Percentiles rank a stretch among this genome's conserved stretches.
phyloP scores from a whole-genome alignment of 345 rosid genomes.

The Crucihimalaya himalaica region DNA sequence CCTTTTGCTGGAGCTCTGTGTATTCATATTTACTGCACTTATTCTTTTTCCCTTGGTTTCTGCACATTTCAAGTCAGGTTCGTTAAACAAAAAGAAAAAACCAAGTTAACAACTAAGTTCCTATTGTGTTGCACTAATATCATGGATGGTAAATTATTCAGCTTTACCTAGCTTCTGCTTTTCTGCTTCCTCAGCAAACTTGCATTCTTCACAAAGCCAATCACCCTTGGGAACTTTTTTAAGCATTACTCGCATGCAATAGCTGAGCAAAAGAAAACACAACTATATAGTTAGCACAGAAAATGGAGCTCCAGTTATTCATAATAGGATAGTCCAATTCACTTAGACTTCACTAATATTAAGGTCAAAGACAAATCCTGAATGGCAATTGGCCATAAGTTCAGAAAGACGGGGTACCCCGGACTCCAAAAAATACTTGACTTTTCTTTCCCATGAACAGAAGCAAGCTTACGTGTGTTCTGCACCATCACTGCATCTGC shows the following conservation, averaged over 20 bases:
- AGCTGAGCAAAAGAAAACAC: conserved; percentile 52
- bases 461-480: conserved; percentile 85
- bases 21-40: conserved; percentile 33
- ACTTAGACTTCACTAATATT: conserved; percentile 1
- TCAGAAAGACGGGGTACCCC: background rate
- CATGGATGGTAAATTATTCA: conserved; percentile 25
- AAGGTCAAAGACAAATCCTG: conserved; percentile 15
- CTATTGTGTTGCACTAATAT: conserved; percentile 13
- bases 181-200: conserved; percentile 64
- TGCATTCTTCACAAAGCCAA: conserved; percentile 98
- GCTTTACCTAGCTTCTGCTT: conserved; percentile 61
- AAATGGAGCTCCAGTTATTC: background rate
- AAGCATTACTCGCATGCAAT: conserved; percentile 95
- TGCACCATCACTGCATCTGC: conserved; percentile 95
- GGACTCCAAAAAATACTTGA: conserved; percentile 1
- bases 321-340: background rate
- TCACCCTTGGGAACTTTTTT: conserved; percentile 76
- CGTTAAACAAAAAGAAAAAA: conserved; percentile 15
- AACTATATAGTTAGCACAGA: conserved; percentile 9
- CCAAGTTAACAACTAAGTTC: background rate
- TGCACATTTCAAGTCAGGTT: conserved; percentile 42
- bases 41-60: conserved; percentile 55
- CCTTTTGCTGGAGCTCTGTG: conserved; percentile 57
- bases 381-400: background rate
- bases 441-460: background rate